phyloP scores from a whole-genome alignment of 106 monocot genomes.

The Iris macrosiphon region DNA sequence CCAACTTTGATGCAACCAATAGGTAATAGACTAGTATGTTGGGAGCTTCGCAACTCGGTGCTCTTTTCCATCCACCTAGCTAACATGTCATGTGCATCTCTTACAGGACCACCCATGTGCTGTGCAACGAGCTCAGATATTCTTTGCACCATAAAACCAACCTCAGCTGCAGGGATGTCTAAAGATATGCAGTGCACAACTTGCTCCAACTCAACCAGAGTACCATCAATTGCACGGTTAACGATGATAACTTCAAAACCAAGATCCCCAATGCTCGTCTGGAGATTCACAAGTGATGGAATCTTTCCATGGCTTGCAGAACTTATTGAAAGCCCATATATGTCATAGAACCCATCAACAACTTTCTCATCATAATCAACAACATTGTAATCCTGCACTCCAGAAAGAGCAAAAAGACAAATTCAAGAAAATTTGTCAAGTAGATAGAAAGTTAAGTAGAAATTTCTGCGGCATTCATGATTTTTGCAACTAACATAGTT shows the following conservation, averaged over 20 bases:
- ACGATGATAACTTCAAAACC: conserved; percentile 96
- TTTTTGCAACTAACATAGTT: no score
- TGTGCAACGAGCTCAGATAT: conserved; percentile 87
- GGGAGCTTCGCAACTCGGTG: conserved; percentile 57
- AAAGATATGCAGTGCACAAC: conserved; percentile 75
- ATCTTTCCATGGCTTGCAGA: conserved; percentile 47
- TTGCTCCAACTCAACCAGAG: conserved; percentile 82
- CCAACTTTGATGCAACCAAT: conserved; percentile 86
- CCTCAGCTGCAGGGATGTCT: conserved; percentile 46
- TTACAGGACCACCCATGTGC: conserved; percentile 93
- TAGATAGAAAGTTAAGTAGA: no score
- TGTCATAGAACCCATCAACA: conserved; percentile 93
- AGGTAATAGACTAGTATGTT: conserved; percentile 82
- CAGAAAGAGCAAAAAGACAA: no score
- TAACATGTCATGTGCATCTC: conserved; percentile 75
- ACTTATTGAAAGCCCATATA: conserved; percentile 50
- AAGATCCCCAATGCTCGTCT: conserved; percentile 83
- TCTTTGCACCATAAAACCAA: conserved; percentile 64
- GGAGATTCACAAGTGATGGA: conserved; percentile 76
- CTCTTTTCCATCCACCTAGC: conserved; percentile 81
- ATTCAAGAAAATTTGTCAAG: no score
- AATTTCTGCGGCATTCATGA: no score
- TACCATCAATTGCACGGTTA: conserved; percentile 60
- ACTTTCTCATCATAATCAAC: conserved; percentile 87
- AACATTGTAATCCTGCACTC: conserved; percentile 85